These are phyloP conservation scores for Penicillium coprophilum DNA, from an alignment of 495 filamentous ascomycete genomes.

Conservation along the genomic window DNA sequence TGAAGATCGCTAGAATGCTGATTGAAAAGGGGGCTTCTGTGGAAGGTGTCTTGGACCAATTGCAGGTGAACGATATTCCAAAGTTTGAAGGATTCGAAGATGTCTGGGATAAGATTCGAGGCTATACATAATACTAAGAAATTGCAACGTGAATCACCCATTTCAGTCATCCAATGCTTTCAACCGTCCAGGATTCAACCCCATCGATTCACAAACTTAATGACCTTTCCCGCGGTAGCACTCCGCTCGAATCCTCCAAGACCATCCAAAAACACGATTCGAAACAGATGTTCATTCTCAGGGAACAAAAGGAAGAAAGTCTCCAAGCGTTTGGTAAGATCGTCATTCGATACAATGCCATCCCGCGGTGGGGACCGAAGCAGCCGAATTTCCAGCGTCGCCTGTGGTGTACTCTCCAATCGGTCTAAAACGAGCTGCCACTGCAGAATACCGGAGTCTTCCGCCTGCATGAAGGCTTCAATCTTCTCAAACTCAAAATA, in stretches of 20 bases:
- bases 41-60: background rate
- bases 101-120: background rate
- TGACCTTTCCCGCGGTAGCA: background rate
- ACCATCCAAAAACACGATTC: background rate
- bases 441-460: slow-evolving; percentile 31
- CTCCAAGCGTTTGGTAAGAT: background rate
- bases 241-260: background rate
- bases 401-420: background rate
- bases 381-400: background rate
- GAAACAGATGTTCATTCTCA: background rate
- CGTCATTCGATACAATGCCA: background rate
- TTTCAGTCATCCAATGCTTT: background rate
- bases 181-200: background rate
- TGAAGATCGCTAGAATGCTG: background rate
- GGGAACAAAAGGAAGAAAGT: background rate
- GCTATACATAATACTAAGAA: background rate
- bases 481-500: slow-evolving; percentile 33
- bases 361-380: background rate
- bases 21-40: background rate
- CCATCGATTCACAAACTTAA: background rate
- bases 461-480: slow-evolving; percentile 13
- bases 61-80: background rate
- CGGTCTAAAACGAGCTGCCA: slow-evolving; percentile 42
- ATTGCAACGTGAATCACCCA: background rate
- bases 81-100: background rate